Base-by-base conservation (phyloP, 306 rosid species). In the Trifolium repens region DNA sequence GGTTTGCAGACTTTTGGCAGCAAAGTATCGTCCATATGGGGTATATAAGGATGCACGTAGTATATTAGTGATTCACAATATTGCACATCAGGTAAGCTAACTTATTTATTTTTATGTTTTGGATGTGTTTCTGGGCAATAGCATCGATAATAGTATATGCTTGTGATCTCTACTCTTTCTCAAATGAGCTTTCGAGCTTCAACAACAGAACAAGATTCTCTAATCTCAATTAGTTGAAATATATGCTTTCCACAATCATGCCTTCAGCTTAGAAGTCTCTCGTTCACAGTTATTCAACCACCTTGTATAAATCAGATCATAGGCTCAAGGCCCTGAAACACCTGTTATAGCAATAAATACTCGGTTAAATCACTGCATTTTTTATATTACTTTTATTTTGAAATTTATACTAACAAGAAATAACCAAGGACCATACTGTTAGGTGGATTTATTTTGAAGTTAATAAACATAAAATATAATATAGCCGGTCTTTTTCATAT, bases 1-100 rank as follows among this genome's bases (percentile, higher is more conserved):
- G 64, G 77, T 78, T 67, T 89, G 85, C 90, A 93, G 98, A 66
- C 88, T 93, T 80, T 81, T 93, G 87, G 96, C 93, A 8, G 86
- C 94, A 2, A 93, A 90, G 80, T 90, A 93, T 86, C 94, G 93
- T 69, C 94, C 96, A 7, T 69, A 83, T 81, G 98, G 94, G 77
- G 87, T 87, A 60, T 86, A 90, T 81, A 89, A 81, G 78, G 98
- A 93, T 82, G 93, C 96, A 5, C 89, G 98, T 12, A 87, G 96
- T 79, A 74, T 93, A 78, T 90, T 93, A 61, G 90, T 89, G 55
- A 93, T 93, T 73, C 98, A 93, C 75, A 93, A 93, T 72, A 87
- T 93, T 35, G 92, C 93, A 62, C 98, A 93, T 78, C 98, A 93
- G 93, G 98, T 90, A 83, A 35, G 12, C 34, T 55, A 15, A 60